A percentile compares a stretch with the other conserved stretches of the same genome.
These are phyloP conservation scores for Colletotrichum cuscutae DNA, from an alignment of 2,329 filamentous ascomycete species.

Conservation along the genomic window DNA sequence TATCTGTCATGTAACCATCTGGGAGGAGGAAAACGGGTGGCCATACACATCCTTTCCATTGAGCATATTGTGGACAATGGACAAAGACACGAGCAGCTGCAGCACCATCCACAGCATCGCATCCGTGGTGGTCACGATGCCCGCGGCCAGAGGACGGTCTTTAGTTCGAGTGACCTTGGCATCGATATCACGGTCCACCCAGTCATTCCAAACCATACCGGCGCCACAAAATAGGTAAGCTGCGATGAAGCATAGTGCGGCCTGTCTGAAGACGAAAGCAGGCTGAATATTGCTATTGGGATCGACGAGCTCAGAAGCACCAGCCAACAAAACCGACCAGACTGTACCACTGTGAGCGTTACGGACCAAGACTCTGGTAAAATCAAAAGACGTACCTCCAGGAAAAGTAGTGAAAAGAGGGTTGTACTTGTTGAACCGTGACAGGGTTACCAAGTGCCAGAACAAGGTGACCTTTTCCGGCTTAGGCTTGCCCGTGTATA, in stretches of 20 bases:
- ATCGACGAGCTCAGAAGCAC: constrained; percentile 24
- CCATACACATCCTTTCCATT: constrained; percentile 30
- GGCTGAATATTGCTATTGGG: constrained; percentile 15
- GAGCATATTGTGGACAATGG: constrained; percentile 27
- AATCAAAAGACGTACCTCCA: constrained; percentile 16
- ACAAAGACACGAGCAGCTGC: constrained; percentile 25
- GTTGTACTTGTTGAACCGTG: constrained; percentile 32
- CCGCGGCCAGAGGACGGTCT: constrained; percentile 40
- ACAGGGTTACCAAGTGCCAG: constrained; percentile 27
- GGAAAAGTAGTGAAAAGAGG: constrained; percentile 31
- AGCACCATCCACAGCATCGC: constrained; percentile 36
- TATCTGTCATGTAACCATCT: accelerated
- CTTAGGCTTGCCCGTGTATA: constrained; percentile 23
- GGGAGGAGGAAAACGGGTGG: background rate
- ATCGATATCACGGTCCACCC: constrained; percentile 43
- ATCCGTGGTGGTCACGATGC: constrained; percentile 38
- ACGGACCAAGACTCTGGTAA: too few species aligned
- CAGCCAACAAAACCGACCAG: constrained; percentile 30
- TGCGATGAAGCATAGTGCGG: constrained; percentile 37
- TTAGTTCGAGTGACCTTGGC: constrained; percentile 42
- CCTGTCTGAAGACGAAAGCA: constrained; percentile 38
- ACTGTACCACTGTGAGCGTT: constrained; percentile 21
- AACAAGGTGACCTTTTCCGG: constrained; percentile 28
- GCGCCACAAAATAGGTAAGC: constrained; percentile 42
- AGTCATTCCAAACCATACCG: constrained; percentile 45